Conservation (phyloP, 176 grass and related monocot genomes). For the Cenchrus purpureus region DNA sequence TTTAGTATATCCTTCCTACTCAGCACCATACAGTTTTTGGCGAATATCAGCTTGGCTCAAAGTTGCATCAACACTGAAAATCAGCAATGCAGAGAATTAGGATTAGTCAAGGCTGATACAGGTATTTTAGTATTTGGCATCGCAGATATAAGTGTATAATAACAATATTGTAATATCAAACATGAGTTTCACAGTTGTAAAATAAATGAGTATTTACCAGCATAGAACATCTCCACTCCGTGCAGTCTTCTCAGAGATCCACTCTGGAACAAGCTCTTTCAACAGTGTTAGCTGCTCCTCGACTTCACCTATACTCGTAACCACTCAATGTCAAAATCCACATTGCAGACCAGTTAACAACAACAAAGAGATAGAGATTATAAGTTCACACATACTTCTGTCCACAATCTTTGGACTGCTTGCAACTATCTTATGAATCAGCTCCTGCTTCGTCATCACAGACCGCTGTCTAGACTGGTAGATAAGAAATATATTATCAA, state of each 20-base stretch:
- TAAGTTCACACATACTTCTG: slow-evolving; percentile 47
- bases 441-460: slow-evolving; percentile 79
- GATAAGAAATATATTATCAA: slow-evolving; percentile 63
- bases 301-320: slow-evolving; percentile 61
- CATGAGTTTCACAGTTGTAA: neutral
- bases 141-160: neutral
- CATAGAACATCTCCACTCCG: slow-evolving; percentile 55
- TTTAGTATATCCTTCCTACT: slow-evolving; percentile 32
- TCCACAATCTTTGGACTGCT: slow-evolving; percentile 69
- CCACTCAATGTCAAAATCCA: slow-evolving; percentile 27
- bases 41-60: slow-evolving; percentile 60
- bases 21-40: slow-evolving; percentile 56
- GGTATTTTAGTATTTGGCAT: neutral
- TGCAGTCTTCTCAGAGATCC: slow-evolving; percentile 74
- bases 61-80: slow-evolving; percentile 55
- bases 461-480: slow-evolving; percentile 70
- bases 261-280: slow-evolving; percentile 75
- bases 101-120: neutral
- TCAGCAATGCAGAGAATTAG: neutral
- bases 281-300: slow-evolving; percentile 73
- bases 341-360: neutral
- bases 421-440: slow-evolving; percentile 74
- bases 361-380: neutral
- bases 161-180: neutral
- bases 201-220: slow-evolving; percentile 51